phyloP scores from a whole-genome alignment of 2,329 filamentous ascomycete genomes.

The Colletotrichum paranaense region DNA sequence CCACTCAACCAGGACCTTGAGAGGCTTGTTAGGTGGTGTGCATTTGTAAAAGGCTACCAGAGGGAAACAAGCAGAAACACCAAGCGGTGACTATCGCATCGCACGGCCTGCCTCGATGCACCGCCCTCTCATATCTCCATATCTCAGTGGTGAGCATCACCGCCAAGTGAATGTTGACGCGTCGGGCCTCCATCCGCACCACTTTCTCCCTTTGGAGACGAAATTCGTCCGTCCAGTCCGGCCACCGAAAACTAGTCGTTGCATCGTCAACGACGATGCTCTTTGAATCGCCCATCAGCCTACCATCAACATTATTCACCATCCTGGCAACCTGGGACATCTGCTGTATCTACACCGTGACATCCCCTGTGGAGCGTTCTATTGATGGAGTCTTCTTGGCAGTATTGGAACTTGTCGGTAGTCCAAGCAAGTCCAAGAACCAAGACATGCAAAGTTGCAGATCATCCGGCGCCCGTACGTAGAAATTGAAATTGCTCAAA shows the following conservation, averaged over 20 bases:
- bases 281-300: neutral
- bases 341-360: constrained; percentile 14
- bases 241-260: neutral
- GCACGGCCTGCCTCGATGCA: neutral
- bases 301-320: neutral
- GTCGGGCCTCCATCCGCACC: neutral
- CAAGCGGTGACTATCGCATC: neutral
- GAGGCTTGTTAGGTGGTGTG: neutral
- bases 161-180: constrained; percentile 5
- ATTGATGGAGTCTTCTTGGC: constrained; percentile 6
- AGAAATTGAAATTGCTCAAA: neutral
- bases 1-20: neutral
- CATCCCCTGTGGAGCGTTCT: constrained; percentile 3
- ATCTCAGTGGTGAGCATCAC: neutral
- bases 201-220: neutral
- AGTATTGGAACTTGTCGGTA: neutral
- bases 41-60: no score
- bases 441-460: constrained; percentile 20
- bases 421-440: neutral
- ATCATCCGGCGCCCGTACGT: constrained; percentile 8
- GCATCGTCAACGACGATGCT: neutral
- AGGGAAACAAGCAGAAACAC: constrained; percentile 5
- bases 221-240: neutral
- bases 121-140: neutral
- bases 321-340: neutral